phyloP scores from a whole-genome alignment of 2,329 filamentous ascomycete species.

The Emmonsiellopsis sp. region DNA sequence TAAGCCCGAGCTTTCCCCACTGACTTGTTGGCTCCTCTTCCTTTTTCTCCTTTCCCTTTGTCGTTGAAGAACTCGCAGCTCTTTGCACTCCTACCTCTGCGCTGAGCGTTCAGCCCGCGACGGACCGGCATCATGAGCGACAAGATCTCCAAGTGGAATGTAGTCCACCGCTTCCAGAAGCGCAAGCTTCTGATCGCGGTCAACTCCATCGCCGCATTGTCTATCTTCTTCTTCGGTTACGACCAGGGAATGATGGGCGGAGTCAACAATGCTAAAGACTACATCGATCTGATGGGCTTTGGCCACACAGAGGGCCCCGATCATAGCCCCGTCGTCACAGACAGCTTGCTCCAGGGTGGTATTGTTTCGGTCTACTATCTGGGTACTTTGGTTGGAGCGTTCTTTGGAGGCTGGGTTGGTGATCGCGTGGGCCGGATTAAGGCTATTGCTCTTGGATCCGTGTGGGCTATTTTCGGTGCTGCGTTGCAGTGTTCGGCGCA shows the following conservation, averaged over 20 bases:
- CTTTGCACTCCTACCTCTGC: background rate
- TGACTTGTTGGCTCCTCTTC: too few species aligned
- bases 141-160: constrained; percentile 35
- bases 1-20: too few species aligned
- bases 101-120: too few species aligned
- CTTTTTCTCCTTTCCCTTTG: too few species aligned
- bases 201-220: constrained; percentile 55
- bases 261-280: constrained; percentile 57
- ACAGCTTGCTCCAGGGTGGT: constrained; percentile 54
- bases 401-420: constrained; percentile 55
- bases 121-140: constrained; percentile 23
- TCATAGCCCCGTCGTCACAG: constrained; percentile 46
- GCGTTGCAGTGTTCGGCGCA: constrained; percentile 56
- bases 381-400: constrained; percentile 54
- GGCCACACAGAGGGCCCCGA: constrained; percentile 46
- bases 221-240: constrained; percentile 61
- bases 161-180: constrained; percentile 49
- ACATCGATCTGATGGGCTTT: constrained; percentile 56
- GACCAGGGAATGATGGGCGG: constrained; percentile 50
- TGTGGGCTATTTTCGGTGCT: constrained; percentile 54
- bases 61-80: background rate
- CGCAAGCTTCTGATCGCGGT: constrained; percentile 49
- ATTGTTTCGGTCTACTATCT: constrained; percentile 53
- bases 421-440: constrained; percentile 55
- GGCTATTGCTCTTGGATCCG: constrained; percentile 52